Conservation (phyloP, 2,329 filamentous ascomycete genomes). For the Paradendryphiella salina region DNA sequence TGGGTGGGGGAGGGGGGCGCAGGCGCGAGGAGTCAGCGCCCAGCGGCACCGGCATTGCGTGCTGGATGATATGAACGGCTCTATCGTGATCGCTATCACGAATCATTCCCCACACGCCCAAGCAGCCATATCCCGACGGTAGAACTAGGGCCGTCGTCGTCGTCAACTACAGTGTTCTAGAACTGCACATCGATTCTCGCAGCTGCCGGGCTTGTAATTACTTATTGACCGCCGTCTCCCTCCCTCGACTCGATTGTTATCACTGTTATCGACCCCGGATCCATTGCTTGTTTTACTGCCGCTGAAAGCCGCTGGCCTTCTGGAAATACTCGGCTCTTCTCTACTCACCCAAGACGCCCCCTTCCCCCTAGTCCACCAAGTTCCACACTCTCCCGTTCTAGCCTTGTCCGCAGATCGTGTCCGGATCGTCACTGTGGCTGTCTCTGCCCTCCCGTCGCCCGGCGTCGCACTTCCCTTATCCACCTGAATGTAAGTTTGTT, state of each 20-base stretch:
- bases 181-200: conserved; percentile 22
- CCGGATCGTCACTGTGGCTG: conserved; percentile 15
- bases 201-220: conserved; percentile 23
- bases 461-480: conserved; percentile 31
- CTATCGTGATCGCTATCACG: conserved; percentile 35
- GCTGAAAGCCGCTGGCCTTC: conserved; percentile 33
- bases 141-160: conserved; percentile 24
- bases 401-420: conserved; percentile 18
- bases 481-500: conserved; percentile 30
- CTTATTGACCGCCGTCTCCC: conserved; percentile 28
- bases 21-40: conserved; percentile 23
- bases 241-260: not conserved
- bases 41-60: conserved; percentile 37
- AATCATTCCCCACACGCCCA: conserved; percentile 33
- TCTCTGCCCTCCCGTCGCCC: conserved; percentile 20
- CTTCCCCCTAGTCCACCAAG: not conserved
- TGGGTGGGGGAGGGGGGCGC: conserved; percentile 20
- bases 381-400: conserved; percentile 14
- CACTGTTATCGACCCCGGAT: conserved; percentile 17
- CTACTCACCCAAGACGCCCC: conserved; percentile 9
- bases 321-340: conserved; percentile 42
- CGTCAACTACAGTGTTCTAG: conserved; percentile 34
- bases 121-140: conserved; percentile 26
- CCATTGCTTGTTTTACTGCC: conserved; percentile 25
- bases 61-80: conserved; percentile 37